Percentiles rank a stretch among this genome's conserved stretches.
phyloP scores from a whole-genome alignment of 148 eudicot genomes.

The Beta vulgaris region DNA sequence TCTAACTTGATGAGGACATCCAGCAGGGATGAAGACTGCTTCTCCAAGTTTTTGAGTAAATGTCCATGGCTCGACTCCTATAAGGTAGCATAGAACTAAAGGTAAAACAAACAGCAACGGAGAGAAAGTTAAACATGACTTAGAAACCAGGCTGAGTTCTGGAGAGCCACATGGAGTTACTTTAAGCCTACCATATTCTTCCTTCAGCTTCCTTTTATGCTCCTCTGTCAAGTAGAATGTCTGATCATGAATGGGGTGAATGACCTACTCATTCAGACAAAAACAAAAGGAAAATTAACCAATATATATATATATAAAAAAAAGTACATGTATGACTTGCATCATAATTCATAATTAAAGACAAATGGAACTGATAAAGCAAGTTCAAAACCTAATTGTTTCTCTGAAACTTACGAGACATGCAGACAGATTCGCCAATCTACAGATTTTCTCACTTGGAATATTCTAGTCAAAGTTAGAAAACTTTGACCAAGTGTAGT shows the following conservation, averaged over 20 bases:
- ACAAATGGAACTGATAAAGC: not conserved
- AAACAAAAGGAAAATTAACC: not conserved
- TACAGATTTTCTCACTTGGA: no score
- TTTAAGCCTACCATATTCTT: conserved; percentile 46
- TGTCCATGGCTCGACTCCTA: conserved; percentile 70
- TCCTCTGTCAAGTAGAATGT: conserved; percentile 42
- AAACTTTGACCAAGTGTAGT: no score
- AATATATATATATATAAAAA: not conserved
- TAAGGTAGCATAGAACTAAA: conserved; percentile 7
- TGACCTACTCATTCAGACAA: conserved; percentile 34
- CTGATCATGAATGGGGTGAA: conserved; percentile 65
- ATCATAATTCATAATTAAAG: not conserved
- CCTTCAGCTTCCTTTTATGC: conserved; percentile 52
- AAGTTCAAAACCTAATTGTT: not conserved
- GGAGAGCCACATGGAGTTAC: not conserved
- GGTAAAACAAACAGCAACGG: not conserved
- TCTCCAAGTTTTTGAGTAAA: conserved; percentile 61
- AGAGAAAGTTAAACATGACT: not conserved
- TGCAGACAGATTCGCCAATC: not conserved
- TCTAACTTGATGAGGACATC: conserved; percentile 69
- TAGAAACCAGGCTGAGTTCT: not conserved
- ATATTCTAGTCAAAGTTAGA: no score
- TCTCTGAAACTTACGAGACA: not conserved
- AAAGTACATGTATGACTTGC: not conserved
- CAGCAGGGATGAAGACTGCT: conserved; percentile 68